Evolutionary conservation across 2,329 filamentous ascomycete species (phyloP).

Genomic region (Neocucurbitaria cava): DNA sequence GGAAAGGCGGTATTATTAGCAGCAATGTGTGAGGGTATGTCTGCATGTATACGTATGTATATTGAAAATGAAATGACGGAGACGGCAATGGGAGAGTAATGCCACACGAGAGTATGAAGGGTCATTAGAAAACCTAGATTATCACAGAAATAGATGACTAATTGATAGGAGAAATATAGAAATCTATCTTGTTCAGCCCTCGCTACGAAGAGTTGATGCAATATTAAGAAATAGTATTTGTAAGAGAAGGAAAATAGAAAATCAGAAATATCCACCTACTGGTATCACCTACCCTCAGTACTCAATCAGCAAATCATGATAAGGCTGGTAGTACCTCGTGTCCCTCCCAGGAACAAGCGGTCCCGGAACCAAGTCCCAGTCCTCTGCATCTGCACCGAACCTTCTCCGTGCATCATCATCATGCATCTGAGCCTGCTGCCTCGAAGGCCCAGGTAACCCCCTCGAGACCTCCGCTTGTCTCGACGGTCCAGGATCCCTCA

Average conservation of each 20-base stretch:
- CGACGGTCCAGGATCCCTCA: slow-evolving; percentile 1
- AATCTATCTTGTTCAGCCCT: not conserved
- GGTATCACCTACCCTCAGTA: slow-evolving; percentile 8
- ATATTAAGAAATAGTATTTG: not conserved
- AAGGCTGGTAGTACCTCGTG: slow-evolving; percentile 23
- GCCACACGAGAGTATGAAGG: not conserved
- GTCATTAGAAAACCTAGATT: too few relatives aligned
- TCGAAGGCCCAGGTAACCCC: too few relatives aligned
- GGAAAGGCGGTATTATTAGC: slow-evolving; percentile 11
- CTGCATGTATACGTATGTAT: not conserved
- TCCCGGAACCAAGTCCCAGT: slow-evolving; percentile 5
- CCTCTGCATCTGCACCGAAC: not conserved
- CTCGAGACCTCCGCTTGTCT: too few relatives aligned
- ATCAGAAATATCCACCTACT: too few relatives aligned
- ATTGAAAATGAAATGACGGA: not conserved
- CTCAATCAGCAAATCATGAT: slow-evolving; percentile 20
- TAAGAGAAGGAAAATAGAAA: not conserved
- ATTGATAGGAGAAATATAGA: not conserved
- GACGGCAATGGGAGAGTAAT: not conserved
- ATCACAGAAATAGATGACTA: not conserved
- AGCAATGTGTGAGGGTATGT: not conserved
- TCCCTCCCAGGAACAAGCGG: slow-evolving; percentile 20
- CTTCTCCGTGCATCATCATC: not conserved
- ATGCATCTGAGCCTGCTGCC: not conserved
- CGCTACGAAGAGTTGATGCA: not conserved